phyloP scores from a whole-genome alignment of 345 rosid genomes.

The Boechera divaricarpa region DNA sequence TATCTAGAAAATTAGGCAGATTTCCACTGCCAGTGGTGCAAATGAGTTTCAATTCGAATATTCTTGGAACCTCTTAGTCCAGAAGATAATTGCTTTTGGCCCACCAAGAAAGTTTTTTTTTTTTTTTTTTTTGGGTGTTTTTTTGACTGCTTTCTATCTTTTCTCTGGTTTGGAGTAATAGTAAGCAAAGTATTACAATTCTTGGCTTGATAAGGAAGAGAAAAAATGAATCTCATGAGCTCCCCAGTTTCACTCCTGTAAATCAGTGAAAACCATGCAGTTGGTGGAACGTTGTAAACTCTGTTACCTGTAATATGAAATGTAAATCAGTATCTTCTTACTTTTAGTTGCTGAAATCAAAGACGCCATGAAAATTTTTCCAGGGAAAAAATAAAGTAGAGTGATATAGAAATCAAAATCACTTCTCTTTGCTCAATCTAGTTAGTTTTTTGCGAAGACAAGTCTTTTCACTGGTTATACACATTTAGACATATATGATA shows the following conservation, averaged over 20 bases:
- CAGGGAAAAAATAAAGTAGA: neutral
- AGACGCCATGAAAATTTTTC: neutral
- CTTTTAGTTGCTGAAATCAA: neutral
- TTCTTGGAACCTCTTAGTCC: neutral
- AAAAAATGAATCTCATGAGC: constrained; percentile 4
- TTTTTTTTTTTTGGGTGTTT: neutral
- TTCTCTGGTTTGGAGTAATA: neutral
- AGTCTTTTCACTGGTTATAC: neutral
- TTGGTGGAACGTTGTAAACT: constrained; percentile 6
- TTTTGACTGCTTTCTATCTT: neutral
- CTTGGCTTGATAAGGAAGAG: constrained; percentile 1
- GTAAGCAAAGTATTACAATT: constrained; percentile 26
- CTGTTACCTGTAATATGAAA: neutral
- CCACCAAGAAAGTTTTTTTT: constrained; percentile 6
- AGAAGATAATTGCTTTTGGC: constrained; percentile 15
- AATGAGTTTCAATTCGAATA: constrained; percentile 4
- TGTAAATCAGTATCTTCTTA: neutral
- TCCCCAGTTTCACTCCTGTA: neutral
- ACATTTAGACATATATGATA: neutral
- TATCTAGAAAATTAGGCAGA: constrained; percentile 4
- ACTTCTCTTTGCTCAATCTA: neutral
- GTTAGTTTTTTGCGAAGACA: neutral
- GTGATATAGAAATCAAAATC: neutral
- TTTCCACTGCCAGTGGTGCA: constrained; percentile 14
- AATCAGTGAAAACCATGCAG: neutral